phyloP scores from a whole-genome alignment of 345 rosid species.

The rapeseed (Brassica napus) region DNA sequence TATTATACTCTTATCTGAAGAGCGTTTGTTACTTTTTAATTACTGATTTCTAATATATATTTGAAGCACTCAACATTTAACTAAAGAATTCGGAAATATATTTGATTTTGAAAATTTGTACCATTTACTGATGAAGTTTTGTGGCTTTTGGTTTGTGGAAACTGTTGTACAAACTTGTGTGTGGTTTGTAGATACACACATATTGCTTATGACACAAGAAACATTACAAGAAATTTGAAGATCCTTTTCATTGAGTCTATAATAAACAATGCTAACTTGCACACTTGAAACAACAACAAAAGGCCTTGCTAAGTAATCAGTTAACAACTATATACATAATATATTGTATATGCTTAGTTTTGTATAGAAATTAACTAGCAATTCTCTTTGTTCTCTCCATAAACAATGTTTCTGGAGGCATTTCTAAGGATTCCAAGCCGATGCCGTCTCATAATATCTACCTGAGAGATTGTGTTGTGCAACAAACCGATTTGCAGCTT shows the following conservation, averaged over 20 bases:
- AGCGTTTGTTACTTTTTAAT: background rate
- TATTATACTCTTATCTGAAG: background rate
- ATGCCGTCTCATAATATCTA: slow-evolving; percentile 63
- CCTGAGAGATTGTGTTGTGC: slow-evolving; percentile 74
- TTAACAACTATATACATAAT: background rate
- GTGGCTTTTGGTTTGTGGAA: slow-evolving; percentile 26
- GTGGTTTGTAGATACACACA: slow-evolving; percentile 9
- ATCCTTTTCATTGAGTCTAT: background rate
- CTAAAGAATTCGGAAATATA: background rate
- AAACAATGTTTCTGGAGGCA: background rate
- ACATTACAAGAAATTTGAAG: slow-evolving; percentile 11
- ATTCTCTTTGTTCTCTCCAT: background rate
- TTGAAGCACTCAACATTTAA: background rate
- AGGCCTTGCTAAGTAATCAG: background rate
- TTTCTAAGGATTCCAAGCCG: slow-evolving; percentile 31
- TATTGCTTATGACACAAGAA: background rate
- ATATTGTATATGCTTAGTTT: background rate
- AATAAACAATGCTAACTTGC: background rate
- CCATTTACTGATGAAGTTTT: slow-evolving; percentile 27
- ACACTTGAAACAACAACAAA: background rate
- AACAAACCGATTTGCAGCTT: slow-evolving; percentile 82
- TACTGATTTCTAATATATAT: background rate
- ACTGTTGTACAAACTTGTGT: slow-evolving; percentile 26
- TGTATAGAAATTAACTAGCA: background rate
- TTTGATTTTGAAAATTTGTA: background rate